Evolutionary conservation across 2,329 filamentous ascomycete genomes (phyloP), one percentile per base, ranked within the genome.

Genomic region (Chaetomiaceae sp.): DNA sequence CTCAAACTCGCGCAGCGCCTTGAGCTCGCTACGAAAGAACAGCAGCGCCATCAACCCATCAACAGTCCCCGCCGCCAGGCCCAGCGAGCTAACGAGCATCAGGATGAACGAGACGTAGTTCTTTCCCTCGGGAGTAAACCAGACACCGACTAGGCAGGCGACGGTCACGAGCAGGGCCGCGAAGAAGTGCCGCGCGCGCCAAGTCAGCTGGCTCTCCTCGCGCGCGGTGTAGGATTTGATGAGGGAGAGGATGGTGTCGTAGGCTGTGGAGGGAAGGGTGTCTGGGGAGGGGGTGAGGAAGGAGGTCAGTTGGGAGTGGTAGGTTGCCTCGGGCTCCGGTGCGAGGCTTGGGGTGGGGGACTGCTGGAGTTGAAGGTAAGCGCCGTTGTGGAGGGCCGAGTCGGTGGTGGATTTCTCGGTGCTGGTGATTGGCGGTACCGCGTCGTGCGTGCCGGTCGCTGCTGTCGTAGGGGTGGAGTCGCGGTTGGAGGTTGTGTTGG

Each of bases 31-130:
- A 11, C 87, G 85, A 54, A 96, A 86, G 68, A 99, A 99, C 45
- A 97, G 70, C 0, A 94, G 79, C 0, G 91, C 88, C 67, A 97
- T 88, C 37, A 97, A 71, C 0, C 92, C 91, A 66, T 96, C 89
- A 19, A 96, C 68, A 3, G 90, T 81, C 0, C 92, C 92, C 4
- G 85, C 83, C 15, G 80, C 80, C 31, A 97, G 77, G 2, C 84
- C 83, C 15, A 97, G 69, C n/a, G 86, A 90, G 66, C 87, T 88
- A 19, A 95, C 66, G 2, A 97, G 71, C 71, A 91, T 82, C 46
- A 97, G 75, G 8, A 94, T 75, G 66, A 96, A 96, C 0, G 87
- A 75, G 6, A 94, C 84, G 59, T 83, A 95, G 56, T 87, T 86
- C 25, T 14, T 31, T 4, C 25, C 34, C 51, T 75, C 73, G 7